Evolutionary conservation across 108 stramenopile genomes (phyloP), one percentile per base, ranked within the genome.

Genomic region (Craspedostauros australis): DNA sequence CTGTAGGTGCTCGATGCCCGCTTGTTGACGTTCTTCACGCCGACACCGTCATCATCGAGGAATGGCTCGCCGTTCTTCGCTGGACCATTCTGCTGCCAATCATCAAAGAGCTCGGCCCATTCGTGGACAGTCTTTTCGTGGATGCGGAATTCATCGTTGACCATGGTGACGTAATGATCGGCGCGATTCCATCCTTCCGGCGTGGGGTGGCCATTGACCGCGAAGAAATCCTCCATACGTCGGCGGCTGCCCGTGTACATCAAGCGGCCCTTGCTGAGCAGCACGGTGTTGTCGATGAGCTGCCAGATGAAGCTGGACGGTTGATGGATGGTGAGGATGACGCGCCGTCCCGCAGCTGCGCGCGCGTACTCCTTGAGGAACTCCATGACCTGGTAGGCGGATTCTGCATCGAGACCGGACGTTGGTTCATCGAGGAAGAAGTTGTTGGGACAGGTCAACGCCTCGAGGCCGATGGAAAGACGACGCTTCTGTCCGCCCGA

Each of bases 401-500:
- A 66, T 44, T 70, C 75, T 20, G 71, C 62, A 41, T 47, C 78
- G n/a, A n/a, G 43, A 16, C 15, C 22, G 7, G 23, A 19, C 9
- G 60, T 32, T 28, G 55, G 34, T 28, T 55, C 66, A 54, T 74
- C 77, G 15, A 79, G 37, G 39, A 79, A 72, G 18, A 79, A 54
- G 41, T 71, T 72, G 4, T 64, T 42, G 1, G 80, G 80, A 28
- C 41, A 20, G 26, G 52, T 57, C 46, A 81, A 44, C 29, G 75
- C 80, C 30, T 71, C 84, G 32, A 94, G 57, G 8, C 78, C 89
- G 48, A 94, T 54, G 25, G 76, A 75, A 9, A 94, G 60, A 6
- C 93, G 65, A 19, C 83, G 53, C 54, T 80, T 77, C 63, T 94
- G 84, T 20, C 93, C 86, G 42, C 76, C 70, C 45, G 55, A 71